Evolutionary conservation across 768 basidiomycete species (phyloP).

Genomic region (Cyclocybe cylindracea): DNA sequence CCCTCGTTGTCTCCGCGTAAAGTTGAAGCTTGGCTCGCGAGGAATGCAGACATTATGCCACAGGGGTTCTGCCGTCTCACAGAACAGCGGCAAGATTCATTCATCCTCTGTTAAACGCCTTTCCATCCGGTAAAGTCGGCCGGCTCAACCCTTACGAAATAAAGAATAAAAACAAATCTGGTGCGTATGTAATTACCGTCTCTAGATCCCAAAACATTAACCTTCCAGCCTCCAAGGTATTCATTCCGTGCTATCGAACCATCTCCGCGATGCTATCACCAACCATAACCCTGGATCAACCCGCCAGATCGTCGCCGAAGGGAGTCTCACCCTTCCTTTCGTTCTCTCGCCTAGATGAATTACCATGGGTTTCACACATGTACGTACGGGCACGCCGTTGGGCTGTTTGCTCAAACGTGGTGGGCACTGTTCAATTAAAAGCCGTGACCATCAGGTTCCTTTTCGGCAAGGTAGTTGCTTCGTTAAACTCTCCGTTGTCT

Average conservation of each 20-base stretch:
- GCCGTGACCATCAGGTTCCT: constrained; percentile 5
- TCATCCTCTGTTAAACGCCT: too few relatives aligned
- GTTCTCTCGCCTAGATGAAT: neutral
- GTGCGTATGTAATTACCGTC: too few relatives aligned
- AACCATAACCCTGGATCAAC: neutral
- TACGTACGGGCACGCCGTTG: constrained; percentile 2
- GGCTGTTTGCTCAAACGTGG: neutral
- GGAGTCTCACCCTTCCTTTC: neutral
- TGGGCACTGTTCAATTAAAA: constrained; percentile 4
- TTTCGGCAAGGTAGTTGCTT: constrained; percentile 1
- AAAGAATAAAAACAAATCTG: too few relatives aligned
- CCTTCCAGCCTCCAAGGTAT: neutral
- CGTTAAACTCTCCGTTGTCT: neutral
- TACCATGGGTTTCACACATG: neutral
- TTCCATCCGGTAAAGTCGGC: too few relatives aligned
- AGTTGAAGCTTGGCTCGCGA: too few relatives aligned
- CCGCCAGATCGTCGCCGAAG: neutral
- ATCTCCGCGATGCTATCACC: neutral
- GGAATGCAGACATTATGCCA: too few relatives aligned
- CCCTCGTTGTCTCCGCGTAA: too few relatives aligned
- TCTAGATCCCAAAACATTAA: too few relatives aligned
- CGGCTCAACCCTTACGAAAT: too few relatives aligned
- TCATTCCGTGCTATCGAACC: neutral
- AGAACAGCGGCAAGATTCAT: too few relatives aligned
- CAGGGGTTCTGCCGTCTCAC: too few relatives aligned